phyloP scores from a whole-genome alignment of 495 filamentous ascomycete genomes.

The Saxophila tyrrhenica region DNA sequence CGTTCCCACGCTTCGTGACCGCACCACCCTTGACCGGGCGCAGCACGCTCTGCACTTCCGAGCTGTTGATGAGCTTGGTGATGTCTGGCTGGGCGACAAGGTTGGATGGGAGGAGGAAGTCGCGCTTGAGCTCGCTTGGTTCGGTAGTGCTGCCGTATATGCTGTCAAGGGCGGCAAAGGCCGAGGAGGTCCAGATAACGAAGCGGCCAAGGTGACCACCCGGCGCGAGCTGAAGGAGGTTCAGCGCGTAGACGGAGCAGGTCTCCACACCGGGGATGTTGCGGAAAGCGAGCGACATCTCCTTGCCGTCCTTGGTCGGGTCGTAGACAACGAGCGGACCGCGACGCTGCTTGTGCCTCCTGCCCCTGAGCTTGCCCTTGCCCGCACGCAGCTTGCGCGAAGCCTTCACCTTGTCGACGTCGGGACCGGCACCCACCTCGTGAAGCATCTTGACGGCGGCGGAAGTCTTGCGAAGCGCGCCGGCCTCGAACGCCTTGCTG shows the following conservation, averaged over 20 bases:
- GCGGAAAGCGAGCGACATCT: conserved; percentile 84
- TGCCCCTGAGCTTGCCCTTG: conserved; percentile 93
- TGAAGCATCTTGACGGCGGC: conserved; percentile 76
- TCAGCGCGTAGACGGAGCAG: conserved; percentile 82
- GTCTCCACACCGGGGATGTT: conserved; percentile 99
- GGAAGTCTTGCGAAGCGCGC: conserved; percentile 74
- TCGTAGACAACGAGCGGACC: conserved; percentile 95
- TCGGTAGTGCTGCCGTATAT: conserved; percentile 87
- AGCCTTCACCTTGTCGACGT: conserved; percentile 85
- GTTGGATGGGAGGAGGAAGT: conserved; percentile 89
- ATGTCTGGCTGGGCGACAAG: conserved; percentile 85
- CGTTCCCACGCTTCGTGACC: conserved; percentile 74
- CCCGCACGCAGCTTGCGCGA: conserved; percentile 92
- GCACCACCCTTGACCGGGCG: conserved; percentile 78
- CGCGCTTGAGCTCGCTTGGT: conserved; percentile 85
- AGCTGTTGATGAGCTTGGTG: conserved; percentile 93
- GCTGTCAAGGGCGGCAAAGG: conserved; percentile 87
- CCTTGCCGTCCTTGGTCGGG: conserved; percentile 83
- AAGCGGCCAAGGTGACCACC: conserved; percentile 98
- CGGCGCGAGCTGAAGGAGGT: conserved; percentile 96
- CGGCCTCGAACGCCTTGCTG: conserved; percentile 69
- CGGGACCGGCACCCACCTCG: conserved; percentile 76
- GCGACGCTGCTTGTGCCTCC: conserved; percentile 92
- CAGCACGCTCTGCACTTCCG: conserved; percentile 91
- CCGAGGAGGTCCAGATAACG: conserved; percentile 95